Base-by-base conservation (phyloP, 441 rosid species). In the Gossypium gossypioides region DNA sequence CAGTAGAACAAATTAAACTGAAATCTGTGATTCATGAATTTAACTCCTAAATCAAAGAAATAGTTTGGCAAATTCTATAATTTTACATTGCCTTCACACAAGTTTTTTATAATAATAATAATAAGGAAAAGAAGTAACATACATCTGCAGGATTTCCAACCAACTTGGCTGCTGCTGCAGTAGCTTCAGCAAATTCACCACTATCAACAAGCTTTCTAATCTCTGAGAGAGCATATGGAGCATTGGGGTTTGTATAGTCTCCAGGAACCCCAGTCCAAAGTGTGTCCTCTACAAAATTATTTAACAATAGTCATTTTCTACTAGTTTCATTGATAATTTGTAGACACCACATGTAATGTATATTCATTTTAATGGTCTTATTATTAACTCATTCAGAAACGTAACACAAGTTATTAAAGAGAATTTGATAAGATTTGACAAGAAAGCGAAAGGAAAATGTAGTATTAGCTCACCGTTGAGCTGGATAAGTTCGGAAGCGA, bases 231-330 rank as follows among this genome's bases (percentile, higher is more conserved):
- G 90, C 96, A 75, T 72, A 81, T 1, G 87, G 91, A 7, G 88
- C 97, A 69, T 78, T 75, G 0, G 89, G 88, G 62, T 92, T 80
- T 3, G 91, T 84, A 60, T 94, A 90, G 69, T 85, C 77, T 24
- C 91, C 88, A 0, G 97, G 96, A 50, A 68, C 79, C 54, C 98
- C 97, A 1, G 97, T 91, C 97, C 97, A 94, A 6, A 91, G 86
- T 0, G 96, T 90, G 74, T 91, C 98, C 86, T 91, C 96, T 94
- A 72, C 77, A 84, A 72, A 73, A n/a, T 55, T 71, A 78, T 74
- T 75, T 8, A 69, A 57, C 4, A 19, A 34, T 6, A 0, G 58
- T 69, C 32, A 55, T 19, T 34, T 55, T 32, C 50, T 34, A 32
- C 29, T 29, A 51, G 21, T 54, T 40, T 37, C 13, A 19, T 10